Percentiles rank a stretch among this genome's conserved stretches.
phyloP scores from a whole-genome alignment of 805 yeast genomes.

The Barnettozyma pratensis region DNA sequence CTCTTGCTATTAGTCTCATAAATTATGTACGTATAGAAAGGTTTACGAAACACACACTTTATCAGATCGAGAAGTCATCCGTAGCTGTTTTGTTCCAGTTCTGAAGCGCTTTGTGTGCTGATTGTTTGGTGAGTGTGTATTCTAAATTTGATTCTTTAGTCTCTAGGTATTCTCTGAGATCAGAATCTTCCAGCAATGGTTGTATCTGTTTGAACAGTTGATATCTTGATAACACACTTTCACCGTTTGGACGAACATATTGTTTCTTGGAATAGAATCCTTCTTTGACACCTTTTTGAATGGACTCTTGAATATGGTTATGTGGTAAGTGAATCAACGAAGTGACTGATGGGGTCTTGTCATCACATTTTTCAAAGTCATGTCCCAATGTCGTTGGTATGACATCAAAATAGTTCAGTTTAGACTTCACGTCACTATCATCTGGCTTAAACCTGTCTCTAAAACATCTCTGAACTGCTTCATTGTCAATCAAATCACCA shows the following conservation, averaged over 20 bases:
- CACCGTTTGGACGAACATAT: slow-evolving; percentile 40
- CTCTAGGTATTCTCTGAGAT: slow-evolving; percentile 24
- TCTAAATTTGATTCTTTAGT: slow-evolving; percentile 24
- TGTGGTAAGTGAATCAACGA: slow-evolving; percentile 27
- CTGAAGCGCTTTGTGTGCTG: slow-evolving; percentile 30
- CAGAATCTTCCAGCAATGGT: slow-evolving; percentile 12
- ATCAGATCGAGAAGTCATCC: slow-evolving; percentile 36
- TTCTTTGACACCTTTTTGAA: slow-evolving; percentile 56
- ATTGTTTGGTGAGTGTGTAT: slow-evolving; percentile 28
- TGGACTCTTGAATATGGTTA: slow-evolving; percentile 21
- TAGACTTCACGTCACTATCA: not conserved
- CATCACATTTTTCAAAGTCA: slow-evolving; percentile 8
- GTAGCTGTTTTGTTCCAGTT: slow-evolving; percentile 41
- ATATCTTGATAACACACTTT: slow-evolving; percentile 31
- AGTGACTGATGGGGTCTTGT: slow-evolving; percentile 19
- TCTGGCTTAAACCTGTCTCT: slow-evolving; percentile 7
- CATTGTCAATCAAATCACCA: slow-evolving; percentile 19
- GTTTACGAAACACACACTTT: not conserved
- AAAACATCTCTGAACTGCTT: slow-evolving; percentile 17
- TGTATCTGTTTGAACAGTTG: slow-evolving; percentile 19
- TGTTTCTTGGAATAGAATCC: slow-evolving; percentile 46
- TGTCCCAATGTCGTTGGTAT: slow-evolving; percentile 10
- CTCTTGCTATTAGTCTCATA: no score
- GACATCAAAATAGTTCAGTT: slow-evolving; percentile 1
- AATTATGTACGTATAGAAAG: not conserved